Conservation (phyloP, 176 grass and related monocot genomes). For the Alopecurus myosuroides region DNA sequence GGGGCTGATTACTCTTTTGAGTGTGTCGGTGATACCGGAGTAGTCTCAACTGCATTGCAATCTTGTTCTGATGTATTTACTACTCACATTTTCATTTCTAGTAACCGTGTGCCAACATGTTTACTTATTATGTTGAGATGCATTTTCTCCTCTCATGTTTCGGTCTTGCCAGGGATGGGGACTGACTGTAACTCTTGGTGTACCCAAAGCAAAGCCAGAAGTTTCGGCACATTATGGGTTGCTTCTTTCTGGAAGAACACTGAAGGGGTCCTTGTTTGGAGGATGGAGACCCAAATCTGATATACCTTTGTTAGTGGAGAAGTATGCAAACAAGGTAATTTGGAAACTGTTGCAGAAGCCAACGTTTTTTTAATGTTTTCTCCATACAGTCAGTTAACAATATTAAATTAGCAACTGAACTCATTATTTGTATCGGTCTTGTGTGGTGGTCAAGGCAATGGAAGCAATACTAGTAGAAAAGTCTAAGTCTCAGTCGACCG, state of each 20-base stretch:
- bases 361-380: background rate
- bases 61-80: conserved; percentile 88
- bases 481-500: background rate
- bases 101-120: background rate
- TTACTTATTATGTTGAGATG: conserved; percentile 27
- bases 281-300: conserved; percentile 98
- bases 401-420: background rate
- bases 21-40: conserved; percentile 80
- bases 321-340: conserved; percentile 71
- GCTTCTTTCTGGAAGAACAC: conserved; percentile 88
- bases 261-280: conserved; percentile 97
- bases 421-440: background rate
- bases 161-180: conserved; percentile 74
- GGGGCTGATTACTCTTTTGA: conserved; percentile 95
- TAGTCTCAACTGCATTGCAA: conserved; percentile 79
- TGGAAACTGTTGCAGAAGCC: background rate
- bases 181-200: conserved; percentile 85
- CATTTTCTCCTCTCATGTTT: conserved; percentile 6
- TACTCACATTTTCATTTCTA: background rate
- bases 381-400: background rate
- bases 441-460: background rate
- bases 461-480: background rate
- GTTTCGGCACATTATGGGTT: conserved; percentile 79
- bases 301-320: conserved; percentile 73
- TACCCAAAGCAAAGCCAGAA: conserved; percentile 77